Conservation (phyloP, 768 basidiomycete species). For the Tephrocybe sp. region DNA sequence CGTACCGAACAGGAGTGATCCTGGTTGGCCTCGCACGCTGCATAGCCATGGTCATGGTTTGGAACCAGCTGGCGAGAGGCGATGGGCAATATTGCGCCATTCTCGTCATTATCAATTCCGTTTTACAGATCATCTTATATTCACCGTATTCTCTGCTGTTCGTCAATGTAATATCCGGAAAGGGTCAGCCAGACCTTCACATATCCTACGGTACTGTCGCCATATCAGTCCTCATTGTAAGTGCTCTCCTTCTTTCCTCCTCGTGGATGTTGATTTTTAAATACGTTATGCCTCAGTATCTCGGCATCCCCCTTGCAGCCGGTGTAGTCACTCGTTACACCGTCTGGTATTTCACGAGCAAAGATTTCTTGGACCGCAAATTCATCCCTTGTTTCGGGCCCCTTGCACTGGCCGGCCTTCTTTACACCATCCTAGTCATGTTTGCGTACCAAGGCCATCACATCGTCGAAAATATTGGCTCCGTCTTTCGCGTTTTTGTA, state of each 20-base stretch:
- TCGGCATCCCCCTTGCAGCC: conserved; percentile 76
- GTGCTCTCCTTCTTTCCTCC: conserved; percentile 23
- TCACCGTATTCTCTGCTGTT: conserved; percentile 74
- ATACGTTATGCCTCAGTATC: conserved; percentile 47
- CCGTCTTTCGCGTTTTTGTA: conserved; percentile 78
- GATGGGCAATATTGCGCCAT: conserved; percentile 74
- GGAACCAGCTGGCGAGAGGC: conserved; percentile 73
- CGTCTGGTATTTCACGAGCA: conserved; percentile 44
- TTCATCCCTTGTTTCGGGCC: conserved; percentile 74
- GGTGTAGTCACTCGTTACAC: conserved; percentile 68
- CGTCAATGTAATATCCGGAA: conserved; percentile 64
- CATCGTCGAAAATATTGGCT: conserved; percentile 70
- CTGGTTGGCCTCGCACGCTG: conserved; percentile 77
- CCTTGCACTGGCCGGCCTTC: conserved; percentile 67
- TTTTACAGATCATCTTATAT: conserved; percentile 75
- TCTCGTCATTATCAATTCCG: conserved; percentile 75
- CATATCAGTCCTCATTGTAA: conserved; percentile 67
- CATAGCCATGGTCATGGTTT: conserved; percentile 78
- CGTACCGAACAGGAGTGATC: conserved; percentile 76
- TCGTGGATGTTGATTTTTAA: neutral
- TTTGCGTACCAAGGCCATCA: conserved; percentile 70
- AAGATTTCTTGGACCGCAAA: conserved; percentile 45
- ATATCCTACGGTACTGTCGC: conserved; percentile 59
- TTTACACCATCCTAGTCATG: conserved; percentile 78
- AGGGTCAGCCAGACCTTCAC: conserved; percentile 33